Percentiles rank a stretch among this genome's conserved stretches.
phyloP scores from a whole-genome alignment of 352 stramenopile species.

The Bremia lactucae region DNA sequence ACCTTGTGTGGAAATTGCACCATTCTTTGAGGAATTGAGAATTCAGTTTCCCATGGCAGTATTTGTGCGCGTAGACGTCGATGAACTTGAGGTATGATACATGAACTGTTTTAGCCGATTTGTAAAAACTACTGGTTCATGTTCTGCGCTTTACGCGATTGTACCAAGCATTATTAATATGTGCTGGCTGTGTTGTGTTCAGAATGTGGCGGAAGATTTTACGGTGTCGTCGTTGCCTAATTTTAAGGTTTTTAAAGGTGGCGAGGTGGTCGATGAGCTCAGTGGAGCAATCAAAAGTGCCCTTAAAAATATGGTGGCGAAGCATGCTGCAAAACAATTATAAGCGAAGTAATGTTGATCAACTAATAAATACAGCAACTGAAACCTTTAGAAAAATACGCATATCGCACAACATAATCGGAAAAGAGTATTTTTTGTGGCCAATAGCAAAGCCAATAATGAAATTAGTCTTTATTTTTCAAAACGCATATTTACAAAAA shows the following conservation, averaged over 20 bases:
- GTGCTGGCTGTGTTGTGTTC: not conserved
- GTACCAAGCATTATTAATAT: not conserved
- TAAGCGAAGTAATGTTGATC: too few relatives aligned
- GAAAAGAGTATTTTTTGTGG: too few relatives aligned
- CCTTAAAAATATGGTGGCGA: conserved; percentile 43
- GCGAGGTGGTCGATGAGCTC: conserved; percentile 83
- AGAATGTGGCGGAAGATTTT: conserved; percentile 52
- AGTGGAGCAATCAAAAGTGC: conserved; percentile 58
- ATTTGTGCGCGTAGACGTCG: conserved; percentile 75
- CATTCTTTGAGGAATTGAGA: conserved; percentile 68
- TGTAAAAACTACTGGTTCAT: too few relatives aligned
- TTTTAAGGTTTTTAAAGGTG: conserved; percentile 89
- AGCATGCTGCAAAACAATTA: conserved; percentile 20
- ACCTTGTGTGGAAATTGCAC: conserved; percentile 68
- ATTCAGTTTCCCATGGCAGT: conserved; percentile 31
- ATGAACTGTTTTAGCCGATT: not conserved
- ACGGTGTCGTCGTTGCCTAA: conserved; percentile 85
- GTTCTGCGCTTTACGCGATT: not conserved
- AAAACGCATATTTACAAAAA: too few relatives aligned
- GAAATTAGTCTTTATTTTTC: too few relatives aligned
- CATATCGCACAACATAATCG: too few relatives aligned
- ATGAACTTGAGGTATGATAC: conserved; percentile 43
- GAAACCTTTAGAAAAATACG: too few relatives aligned
- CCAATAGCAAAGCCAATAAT: too few relatives aligned
- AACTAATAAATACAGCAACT: too few relatives aligned